A percentile compares a stretch with the other conserved stretches of the same genome.
These are phyloP conservation scores for Scenedesmus sp. DNA, from an alignment of 163 green algal genomes.

Conservation along the genomic window DNA sequence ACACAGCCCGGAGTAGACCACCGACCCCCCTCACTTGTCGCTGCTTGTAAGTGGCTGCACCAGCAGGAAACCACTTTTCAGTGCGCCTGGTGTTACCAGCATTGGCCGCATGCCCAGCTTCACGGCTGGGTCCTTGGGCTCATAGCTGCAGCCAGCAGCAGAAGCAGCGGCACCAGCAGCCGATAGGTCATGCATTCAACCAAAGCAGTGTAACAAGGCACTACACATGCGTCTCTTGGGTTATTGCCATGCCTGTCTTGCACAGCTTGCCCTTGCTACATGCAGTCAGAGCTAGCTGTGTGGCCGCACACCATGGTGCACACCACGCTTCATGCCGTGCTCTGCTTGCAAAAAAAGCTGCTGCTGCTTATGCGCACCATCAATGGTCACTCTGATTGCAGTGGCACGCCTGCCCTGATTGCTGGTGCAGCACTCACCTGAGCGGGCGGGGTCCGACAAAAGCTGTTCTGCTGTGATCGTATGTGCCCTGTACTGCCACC, in stretches of 20 bases:
- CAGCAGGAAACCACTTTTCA: constrained; percentile 57
- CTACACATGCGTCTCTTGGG: neutral
- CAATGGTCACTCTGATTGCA: too few species aligned
- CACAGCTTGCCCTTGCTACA: neutral
- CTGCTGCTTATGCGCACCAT: neutral
- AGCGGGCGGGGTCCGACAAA: constrained; percentile 53
- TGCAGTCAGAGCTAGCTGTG: too few species aligned
- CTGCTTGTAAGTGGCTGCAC: constrained; percentile 35
- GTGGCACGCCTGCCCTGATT: neutral
- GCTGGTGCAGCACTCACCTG: neutral
- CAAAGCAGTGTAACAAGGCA: neutral
- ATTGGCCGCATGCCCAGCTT: constrained; percentile 52
- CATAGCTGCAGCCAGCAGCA: constrained; percentile 33
- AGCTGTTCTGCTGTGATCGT: constrained; percentile 47
- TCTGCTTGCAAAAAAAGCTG: neutral
- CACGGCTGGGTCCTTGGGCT: constrained; percentile 36
- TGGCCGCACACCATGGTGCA: neutral
- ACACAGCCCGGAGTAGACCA: neutral
- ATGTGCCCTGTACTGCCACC: constrained; percentile 22
- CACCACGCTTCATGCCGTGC: neutral
- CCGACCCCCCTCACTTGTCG: constrained; percentile 3
- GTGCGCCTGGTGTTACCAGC: constrained; percentile 35
- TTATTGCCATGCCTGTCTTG: neutral
- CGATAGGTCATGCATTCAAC: too few species aligned
- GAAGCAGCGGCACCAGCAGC: neutral